Evolutionary conservation across 352 stramenopile genomes (phyloP), one percentile per base, ranked within the genome.

Genomic region (Pythium sukuiense): DNA sequence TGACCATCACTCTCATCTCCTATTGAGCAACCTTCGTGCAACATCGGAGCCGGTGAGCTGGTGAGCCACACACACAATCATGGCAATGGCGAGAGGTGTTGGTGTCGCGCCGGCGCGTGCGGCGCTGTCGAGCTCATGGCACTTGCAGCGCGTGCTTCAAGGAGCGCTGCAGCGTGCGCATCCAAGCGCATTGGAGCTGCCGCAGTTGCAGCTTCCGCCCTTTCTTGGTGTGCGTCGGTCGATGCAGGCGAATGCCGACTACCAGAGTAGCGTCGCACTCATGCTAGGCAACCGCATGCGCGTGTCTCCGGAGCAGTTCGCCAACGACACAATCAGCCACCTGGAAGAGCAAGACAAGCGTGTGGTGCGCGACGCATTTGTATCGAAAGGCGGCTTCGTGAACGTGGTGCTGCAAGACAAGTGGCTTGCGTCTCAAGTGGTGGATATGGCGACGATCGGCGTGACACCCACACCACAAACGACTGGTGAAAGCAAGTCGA

Each of bases 211-310:
- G 11, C 55, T 84, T 16, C 76, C 79, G 48, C 59, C 74, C 41
- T 70, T 73, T 16, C 63, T 93, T 30, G 85, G 82, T 8, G 74
- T 95, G 46, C 82, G 86, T 4, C 86, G 86, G 48, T 92, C 84
- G 41, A 65, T 74, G 59, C 84, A 93, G 67, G 67, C 27, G 1
- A 78, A 74, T 30, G 79, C 77, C 16, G 86, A 95, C 76, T 95
- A 93, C 73, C 86, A 95, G 71, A 90, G 83, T 26, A 88, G 81
- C 57, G 49, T 90, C 6, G 78, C 80, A 24, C 68, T 94, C 43
- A 72, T 85, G 61, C 73, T 90, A 5, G 79, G 76, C 49, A 85
- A 76, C 55, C 79, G 76, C 43, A 55, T 79, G 39, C 68, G 72
- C 50, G 63, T 77, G n/a, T 64, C 73, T 35, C 62, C 82, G 2